Evolutionary conservation across 2,329 filamentous ascomycete genomes (phyloP).

Genomic region (Trichoderma atrobrunneum): DNA sequence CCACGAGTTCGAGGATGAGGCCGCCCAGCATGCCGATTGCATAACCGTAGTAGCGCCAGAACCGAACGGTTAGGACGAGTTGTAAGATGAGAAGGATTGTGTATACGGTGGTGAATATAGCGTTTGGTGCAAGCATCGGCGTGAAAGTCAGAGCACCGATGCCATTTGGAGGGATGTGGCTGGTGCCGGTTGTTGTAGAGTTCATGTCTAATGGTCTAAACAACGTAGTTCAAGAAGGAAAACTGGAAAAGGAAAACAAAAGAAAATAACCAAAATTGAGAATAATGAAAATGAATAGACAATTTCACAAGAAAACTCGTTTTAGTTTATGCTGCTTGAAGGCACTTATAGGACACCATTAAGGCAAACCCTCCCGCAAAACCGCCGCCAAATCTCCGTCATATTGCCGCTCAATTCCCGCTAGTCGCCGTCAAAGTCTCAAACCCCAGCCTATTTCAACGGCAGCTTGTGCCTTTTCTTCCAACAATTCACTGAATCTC

Average conservation of each 20-base stretch:
- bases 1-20: neutral
- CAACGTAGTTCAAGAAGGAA: neutral
- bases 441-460: neutral
- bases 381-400: slow-evolving; percentile 9
- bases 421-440: neutral
- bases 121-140: neutral
- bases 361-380: neutral
- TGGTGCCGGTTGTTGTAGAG: neutral
- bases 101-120: neutral
- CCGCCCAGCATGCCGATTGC: slow-evolving; percentile 2
- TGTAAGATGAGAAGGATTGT: neutral
- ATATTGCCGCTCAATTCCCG: slow-evolving; percentile 6
- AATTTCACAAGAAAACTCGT: neutral
- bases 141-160: neutral
- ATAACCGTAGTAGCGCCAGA: slow-evolving; percentile 7
- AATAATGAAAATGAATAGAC: neutral
- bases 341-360: neutral
- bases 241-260: neutral
- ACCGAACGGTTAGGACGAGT: neutral
- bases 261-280: neutral
- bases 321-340: neutral
- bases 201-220: neutral
- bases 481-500: neutral
- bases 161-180: neutral
- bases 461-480: neutral